phyloP scores from a whole-genome alignment of 345 rosid genomes.

The Citrus inodora region DNA sequence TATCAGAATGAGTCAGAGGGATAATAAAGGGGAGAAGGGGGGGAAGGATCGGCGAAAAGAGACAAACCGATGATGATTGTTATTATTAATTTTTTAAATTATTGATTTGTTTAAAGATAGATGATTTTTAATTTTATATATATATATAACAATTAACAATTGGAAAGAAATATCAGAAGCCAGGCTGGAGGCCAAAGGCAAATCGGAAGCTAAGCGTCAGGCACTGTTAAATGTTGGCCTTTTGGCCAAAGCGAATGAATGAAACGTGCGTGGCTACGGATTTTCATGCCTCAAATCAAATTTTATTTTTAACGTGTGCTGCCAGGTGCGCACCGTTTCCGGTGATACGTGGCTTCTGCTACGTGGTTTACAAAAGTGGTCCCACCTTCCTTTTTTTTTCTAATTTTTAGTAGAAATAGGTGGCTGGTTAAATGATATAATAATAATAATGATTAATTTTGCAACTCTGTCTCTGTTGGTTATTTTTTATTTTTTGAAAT shows the following conservation, averaged over 20 bases:
- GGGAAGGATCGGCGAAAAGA: conserved; percentile 24
- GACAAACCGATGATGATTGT: conserved; percentile 21
- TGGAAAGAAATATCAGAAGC: conserved; percentile 6
- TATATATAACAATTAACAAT: background rate
- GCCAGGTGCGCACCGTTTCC: background rate
- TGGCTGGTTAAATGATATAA: background rate
- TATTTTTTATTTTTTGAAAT: background rate
- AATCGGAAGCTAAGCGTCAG: background rate
- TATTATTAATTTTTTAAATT: background rate
- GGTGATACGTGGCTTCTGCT: background rate
- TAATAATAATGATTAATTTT: background rate
- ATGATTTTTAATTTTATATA: background rate
- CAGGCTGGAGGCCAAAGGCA: conserved; percentile 16
- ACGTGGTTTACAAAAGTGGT: background rate
- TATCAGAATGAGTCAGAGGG: conserved; percentile 2
- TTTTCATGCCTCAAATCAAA: background rate
- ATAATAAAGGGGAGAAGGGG: conserved; percentile 2
- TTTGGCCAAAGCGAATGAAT: conserved; percentile 11
- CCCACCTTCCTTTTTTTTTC: background rate
- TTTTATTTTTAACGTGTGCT: background rate
- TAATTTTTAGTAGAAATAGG: background rate
- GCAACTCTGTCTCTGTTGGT: too few relatives aligned
- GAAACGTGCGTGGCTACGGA: conserved; percentile 8
- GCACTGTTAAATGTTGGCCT: background rate
- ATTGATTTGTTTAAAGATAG: background rate